These are phyloP conservation scores for Nectriaceae sp. DNA, from an alignment of 2,329 filamentous ascomycete species.

Conservation along the genomic window DNA sequence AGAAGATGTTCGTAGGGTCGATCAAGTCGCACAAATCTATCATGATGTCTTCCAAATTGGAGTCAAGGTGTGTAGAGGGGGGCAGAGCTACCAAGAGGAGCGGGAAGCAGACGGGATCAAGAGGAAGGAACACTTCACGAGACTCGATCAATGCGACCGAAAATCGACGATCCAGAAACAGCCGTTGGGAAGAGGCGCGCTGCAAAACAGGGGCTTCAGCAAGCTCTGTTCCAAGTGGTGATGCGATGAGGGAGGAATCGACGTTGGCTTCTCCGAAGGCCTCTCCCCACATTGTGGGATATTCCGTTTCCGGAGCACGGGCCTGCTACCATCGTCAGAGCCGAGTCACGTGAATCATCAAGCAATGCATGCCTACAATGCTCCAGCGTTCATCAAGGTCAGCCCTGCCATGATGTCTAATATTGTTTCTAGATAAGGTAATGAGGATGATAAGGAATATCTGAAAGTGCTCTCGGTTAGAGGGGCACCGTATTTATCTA, in stretches of 20 bases:
- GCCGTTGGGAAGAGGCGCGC: slow-evolving; percentile 13
- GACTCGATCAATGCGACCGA: slow-evolving; percentile 11
- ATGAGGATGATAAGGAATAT: no score
- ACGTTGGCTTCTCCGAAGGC: slow-evolving; percentile 22
- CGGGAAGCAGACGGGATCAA: slow-evolving; percentile 18
- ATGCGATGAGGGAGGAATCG: slow-evolving; percentile 31
- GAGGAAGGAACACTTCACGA: slow-evolving; percentile 3
- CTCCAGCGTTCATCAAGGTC: no score
- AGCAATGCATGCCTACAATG: no score
- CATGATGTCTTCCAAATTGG: slow-evolving; percentile 40
- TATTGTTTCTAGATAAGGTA: no score
- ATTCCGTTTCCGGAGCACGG: slow-evolving; percentile 19
- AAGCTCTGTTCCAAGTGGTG: slow-evolving; percentile 29
- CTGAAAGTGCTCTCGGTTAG: no score
- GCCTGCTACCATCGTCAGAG: not conserved
- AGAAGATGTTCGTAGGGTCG: slow-evolving; percentile 34
- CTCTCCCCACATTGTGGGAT: slow-evolving; percentile 24
- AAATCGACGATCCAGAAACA: slow-evolving; percentile 12
- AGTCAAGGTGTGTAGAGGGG: slow-evolving; percentile 21
- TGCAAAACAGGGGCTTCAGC: slow-evolving; percentile 21
- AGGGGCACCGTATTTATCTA: no score
- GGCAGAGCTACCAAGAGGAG: slow-evolving; percentile 23
- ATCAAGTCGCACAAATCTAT: slow-evolving; percentile 40
- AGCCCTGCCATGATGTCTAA: no score
- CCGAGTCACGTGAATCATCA: slow-evolving; percentile 21